phyloP scores from a whole-genome alignment of 169 alveolate species.

The Plasmodium malariae region DNA sequence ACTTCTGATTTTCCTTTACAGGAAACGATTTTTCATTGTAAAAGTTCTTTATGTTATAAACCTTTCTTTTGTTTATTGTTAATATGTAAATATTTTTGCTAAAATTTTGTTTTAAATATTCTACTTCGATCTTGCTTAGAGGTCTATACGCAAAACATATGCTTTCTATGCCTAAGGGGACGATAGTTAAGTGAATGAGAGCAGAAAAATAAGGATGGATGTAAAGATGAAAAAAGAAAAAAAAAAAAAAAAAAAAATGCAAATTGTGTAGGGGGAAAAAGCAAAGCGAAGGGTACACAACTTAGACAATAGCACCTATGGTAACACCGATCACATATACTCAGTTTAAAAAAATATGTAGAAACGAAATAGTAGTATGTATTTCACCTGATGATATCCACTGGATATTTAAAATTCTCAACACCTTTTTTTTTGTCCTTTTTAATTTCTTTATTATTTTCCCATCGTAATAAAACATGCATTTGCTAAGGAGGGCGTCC shows the following conservation, averaged over 20 bases:
- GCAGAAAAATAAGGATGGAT: neutral
- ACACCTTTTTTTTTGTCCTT: constrained; percentile 38
- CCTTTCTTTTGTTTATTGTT: constrained; percentile 47
- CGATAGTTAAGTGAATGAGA: neutral
- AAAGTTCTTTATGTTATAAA: constrained; percentile 32
- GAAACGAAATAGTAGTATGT: neutral
- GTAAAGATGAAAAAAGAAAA: neutral
- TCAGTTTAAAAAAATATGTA: too few relatives aligned
- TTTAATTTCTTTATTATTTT: constrained; percentile 29
- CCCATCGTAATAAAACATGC: constrained; percentile 71
- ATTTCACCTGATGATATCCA: constrained; percentile 68
- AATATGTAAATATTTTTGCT: constrained; percentile 34
- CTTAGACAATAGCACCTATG: neutral
- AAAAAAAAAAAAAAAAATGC: neutral
- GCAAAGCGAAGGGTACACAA: too few relatives aligned
- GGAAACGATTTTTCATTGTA: constrained; percentile 47
- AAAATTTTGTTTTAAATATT: constrained; percentile 25
- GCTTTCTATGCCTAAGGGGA: constrained; percentile 42
- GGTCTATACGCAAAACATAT: constrained; percentile 68
- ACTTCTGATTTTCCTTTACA: constrained; percentile 37
- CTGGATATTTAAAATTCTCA: constrained; percentile 44
- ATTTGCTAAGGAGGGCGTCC: constrained; percentile 56
- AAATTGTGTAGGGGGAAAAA: too few relatives aligned
- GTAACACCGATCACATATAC: neutral
- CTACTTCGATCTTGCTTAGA: constrained; percentile 28